phyloP scores from a whole-genome alignment of 1,284 basidiomycete genomes.

The Naganishia sp. region DNA sequence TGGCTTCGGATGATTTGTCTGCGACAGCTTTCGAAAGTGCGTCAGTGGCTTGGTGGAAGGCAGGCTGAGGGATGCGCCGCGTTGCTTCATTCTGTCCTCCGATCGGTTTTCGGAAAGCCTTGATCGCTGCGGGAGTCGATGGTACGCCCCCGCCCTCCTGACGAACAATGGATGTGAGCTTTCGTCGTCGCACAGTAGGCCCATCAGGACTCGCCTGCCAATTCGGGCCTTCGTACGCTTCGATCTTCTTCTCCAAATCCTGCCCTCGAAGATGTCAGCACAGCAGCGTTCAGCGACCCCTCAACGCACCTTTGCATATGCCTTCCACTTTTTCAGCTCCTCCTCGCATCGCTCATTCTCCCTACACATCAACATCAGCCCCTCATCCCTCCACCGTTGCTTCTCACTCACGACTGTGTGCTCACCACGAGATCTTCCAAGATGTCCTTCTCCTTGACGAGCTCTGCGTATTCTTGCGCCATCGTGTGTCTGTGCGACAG shows the following conservation, averaged over 20 bases:
- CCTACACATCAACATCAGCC: background rate
- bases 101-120: constrained; percentile 6
- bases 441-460: constrained; percentile 21
- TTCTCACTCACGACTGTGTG: constrained; percentile 9
- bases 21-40: background rate
- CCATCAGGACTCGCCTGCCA: constrained; percentile 18
- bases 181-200: background rate
- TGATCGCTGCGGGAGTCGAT: constrained; percentile 20
- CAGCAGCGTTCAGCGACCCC: too few relatives aligned
- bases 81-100: background rate
- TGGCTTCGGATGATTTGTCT: background rate
- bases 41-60: background rate
- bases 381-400: background rate
- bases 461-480: constrained; percentile 1
- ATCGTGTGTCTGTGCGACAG: background rate
- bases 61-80: too few relatives aligned
- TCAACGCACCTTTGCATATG: constrained; percentile 24
- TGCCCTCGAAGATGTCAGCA: background rate
- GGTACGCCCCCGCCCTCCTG: constrained; percentile 24
- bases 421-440: constrained; percentile 11
- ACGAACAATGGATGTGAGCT: background rate
- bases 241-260: constrained; percentile 29
- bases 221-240: constrained; percentile 19
- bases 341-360: constrained; percentile 30
- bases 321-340: constrained; percentile 26